A percentile compares a stretch with the other conserved stretches of the same genome.
Evolutionary conservation across 805 yeast genomes (phyloP).

Genomic region (Pichia phayaonensis): DNA sequence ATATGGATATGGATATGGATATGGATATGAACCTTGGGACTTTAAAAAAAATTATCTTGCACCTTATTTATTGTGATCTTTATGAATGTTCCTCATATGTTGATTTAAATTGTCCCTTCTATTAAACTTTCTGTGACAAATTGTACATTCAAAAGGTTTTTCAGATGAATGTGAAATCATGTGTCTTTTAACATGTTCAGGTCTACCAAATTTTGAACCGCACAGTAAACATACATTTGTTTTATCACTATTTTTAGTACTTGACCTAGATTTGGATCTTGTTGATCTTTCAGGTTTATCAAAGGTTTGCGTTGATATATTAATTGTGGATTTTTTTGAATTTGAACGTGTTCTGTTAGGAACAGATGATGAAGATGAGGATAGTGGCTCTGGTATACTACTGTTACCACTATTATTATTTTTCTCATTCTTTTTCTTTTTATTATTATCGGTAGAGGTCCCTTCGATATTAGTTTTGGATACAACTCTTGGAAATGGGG

Average conservation of each 20-base stretch:
- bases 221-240: constrained; percentile 60
- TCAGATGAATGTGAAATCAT: constrained; percentile 51
- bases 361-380: constrained; percentile 1
- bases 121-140: constrained; percentile 50
- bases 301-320: constrained; percentile 20
- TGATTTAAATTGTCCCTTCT: constrained; percentile 55
- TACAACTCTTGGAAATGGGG: background rate
- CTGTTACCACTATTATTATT: background rate
- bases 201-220: constrained; percentile 54
- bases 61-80: constrained; percentile 6
- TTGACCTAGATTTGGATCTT: constrained; percentile 28
- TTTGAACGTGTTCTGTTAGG: constrained; percentile 6
- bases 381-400: constrained; percentile 5
- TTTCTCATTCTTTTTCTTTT: background rate
- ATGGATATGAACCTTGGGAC: background rate
- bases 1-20: background rate
- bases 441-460: background rate
- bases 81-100: constrained; percentile 55
- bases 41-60: background rate
- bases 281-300: constrained; percentile 30
- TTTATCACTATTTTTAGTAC: constrained; percentile 32
- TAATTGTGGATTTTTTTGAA: constrained; percentile 4
- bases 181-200: constrained; percentile 65
- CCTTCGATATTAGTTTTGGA: background rate
- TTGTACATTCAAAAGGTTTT: constrained; percentile 49